phyloP scores from a whole-genome alignment of 1,284 basidiomycete species.

The Limonomyces culmigenus region DNA sequence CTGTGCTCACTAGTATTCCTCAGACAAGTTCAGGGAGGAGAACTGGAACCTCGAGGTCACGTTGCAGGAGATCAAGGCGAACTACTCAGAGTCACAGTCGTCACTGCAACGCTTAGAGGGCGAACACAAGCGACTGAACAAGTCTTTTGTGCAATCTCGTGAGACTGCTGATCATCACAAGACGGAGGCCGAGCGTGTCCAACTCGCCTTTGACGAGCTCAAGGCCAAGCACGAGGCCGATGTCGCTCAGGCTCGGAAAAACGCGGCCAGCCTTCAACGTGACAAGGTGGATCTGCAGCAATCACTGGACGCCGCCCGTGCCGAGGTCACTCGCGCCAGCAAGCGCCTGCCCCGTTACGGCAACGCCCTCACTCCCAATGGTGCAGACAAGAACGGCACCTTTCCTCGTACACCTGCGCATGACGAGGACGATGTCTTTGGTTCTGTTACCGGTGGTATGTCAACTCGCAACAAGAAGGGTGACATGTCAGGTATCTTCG shows the following conservation, averaged over 20 bases:
- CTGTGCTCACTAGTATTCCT: constrained; percentile 1
- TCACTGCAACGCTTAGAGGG: constrained; percentile 57
- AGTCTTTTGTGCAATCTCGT: constrained; percentile 55
- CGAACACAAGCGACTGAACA: constrained; percentile 72
- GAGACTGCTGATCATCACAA: constrained; percentile 77
- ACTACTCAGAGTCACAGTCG: constrained; percentile 51
- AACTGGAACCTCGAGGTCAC: constrained; percentile 97
- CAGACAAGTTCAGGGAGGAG: constrained; percentile 86
- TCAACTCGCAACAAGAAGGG: constrained; percentile 42
- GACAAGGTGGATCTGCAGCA: constrained; percentile 87
- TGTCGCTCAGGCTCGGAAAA: constrained; percentile 77
- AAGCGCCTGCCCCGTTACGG: constrained; percentile 30
- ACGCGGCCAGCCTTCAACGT: constrained; percentile 73
- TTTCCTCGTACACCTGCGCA: constrained; percentile 29
- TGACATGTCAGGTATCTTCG: constrained; percentile 18
- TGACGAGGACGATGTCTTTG: constrained; percentile 54
- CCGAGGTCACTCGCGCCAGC: constrained; percentile 44
- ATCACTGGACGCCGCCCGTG: constrained; percentile 58
- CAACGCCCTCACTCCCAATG: constrained; percentile 51
- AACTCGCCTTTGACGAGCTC: constrained; percentile 50
- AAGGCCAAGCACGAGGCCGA: constrained; percentile 89
- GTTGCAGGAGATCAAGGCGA: constrained; percentile 72
- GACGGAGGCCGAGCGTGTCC: constrained; percentile 68
- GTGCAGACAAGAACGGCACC: constrained; percentile 27
- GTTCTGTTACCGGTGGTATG: constrained; percentile 25